Conservation (phyloP, 352 stramenopile species). For the Pythium sukuiense region DNA sequence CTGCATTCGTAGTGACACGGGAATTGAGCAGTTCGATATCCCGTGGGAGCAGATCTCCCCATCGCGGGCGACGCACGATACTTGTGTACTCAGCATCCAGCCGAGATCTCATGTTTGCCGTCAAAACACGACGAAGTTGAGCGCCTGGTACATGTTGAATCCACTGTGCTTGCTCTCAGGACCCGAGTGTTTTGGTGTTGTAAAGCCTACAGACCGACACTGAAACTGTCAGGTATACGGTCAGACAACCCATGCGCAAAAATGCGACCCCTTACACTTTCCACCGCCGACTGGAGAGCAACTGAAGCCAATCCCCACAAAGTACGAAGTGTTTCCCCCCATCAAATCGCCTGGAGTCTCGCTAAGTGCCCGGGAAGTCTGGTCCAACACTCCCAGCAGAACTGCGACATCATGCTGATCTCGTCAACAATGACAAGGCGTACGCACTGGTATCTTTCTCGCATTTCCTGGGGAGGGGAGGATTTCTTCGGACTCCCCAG, state of each 20-base stretch:
- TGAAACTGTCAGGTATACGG: too few species aligned
- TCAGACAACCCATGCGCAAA: too few species aligned
- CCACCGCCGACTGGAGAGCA: slow-evolving; percentile 17
- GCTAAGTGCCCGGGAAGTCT: not conserved
- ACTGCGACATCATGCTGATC: slow-evolving; percentile 30
- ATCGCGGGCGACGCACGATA: slow-evolving; percentile 20
- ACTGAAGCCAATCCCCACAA: slow-evolving; percentile 26
- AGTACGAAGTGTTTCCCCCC: slow-evolving; percentile 30
- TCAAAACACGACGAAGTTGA: slow-evolving; percentile 33
- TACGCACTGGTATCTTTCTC: slow-evolving; percentile 6
- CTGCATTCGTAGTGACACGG: not conserved
- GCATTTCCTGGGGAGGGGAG: slow-evolving; percentile 24
- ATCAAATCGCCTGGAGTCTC: slow-evolving; percentile 23
- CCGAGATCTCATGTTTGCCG: slow-evolving; percentile 21
- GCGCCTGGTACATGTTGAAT: slow-evolving; percentile 17
- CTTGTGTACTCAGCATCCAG: slow-evolving; percentile 15
- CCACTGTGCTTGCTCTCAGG: slow-evolving; percentile 12
- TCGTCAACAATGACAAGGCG: slow-evolving; percentile 29
- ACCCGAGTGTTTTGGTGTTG: not conserved
- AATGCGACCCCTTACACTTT: slow-evolving; percentile 16
- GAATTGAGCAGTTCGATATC: slow-evolving; percentile 6
- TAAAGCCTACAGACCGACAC: not conserved
- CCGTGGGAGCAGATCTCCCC: not conserved
- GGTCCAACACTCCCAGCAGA: slow-evolving; percentile 15
- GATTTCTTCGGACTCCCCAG: slow-evolving; percentile 5